Evolutionary conservation across 2,329 filamentous ascomycete genomes (phyloP).

Genomic region (Dactylellina parvicollis): DNA sequence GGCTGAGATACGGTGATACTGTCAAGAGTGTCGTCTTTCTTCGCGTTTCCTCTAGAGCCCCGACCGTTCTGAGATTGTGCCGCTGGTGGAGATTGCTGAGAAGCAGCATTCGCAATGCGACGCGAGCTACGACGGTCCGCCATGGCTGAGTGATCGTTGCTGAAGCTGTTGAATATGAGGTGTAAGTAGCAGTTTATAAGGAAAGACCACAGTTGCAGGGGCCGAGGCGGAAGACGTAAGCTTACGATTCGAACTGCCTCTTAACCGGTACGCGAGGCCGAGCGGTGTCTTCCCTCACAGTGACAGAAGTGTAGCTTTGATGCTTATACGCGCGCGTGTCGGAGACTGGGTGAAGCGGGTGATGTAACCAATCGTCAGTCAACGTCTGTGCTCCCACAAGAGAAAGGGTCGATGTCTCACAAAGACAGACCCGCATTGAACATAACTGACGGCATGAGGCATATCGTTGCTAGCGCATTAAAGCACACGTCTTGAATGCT

Average conservation of each 20-base stretch:
- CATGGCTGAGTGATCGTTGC: conserved; percentile 28
- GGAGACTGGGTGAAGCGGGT: conserved; percentile 28
- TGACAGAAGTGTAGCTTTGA: conserved; percentile 15
- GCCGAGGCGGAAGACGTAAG: not conserved
- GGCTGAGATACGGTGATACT: conserved; percentile 18
- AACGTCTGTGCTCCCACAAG: conserved; percentile 6
- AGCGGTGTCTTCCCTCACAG: conserved; percentile 17
- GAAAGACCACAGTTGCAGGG: not conserved
- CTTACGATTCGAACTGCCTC: conserved; percentile 44
- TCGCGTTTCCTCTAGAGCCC: conserved; percentile 28
- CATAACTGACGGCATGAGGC: not conserved
- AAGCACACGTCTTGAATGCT: not conserved
- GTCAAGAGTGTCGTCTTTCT: conserved; percentile 35
- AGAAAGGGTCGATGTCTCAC: conserved; percentile 28
- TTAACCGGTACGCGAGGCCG: conserved; percentile 35
- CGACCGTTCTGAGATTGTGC: conserved; percentile 24
- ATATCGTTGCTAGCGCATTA: not conserved
- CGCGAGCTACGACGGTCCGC: conserved; percentile 50
- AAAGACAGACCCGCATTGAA: conserved; percentile 8
- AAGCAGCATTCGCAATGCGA: conserved; percentile 44
- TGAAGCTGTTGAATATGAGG: conserved; percentile 23
- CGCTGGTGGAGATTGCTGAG: conserved; percentile 31
- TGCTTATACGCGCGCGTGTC: conserved; percentile 51
- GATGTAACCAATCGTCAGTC: conserved; percentile 14
- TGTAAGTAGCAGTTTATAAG: conserved; percentile 3